Percentiles rank a stretch among this genome's conserved stretches.
Evolutionary conservation across 345 rosid species (phyloP).

Genomic region (Salix arbutifolia): DNA sequence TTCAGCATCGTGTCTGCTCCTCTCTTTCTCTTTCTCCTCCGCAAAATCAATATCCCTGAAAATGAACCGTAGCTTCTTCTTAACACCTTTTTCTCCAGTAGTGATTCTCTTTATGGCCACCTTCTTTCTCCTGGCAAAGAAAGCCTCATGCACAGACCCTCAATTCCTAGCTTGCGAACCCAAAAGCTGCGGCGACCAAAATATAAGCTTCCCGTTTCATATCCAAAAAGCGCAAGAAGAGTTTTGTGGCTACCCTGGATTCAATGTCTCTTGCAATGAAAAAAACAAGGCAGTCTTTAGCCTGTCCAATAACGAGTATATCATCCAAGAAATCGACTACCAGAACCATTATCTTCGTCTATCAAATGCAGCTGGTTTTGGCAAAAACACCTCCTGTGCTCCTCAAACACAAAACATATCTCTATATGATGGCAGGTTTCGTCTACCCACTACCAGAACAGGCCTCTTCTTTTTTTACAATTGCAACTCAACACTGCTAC

Average conservation of each 20-base stretch:
- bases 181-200: constrained; percentile 28
- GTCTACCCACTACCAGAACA: background rate
- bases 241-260: constrained; percentile 51
- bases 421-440: constrained; percentile 8
- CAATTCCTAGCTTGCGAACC: constrained; percentile 21
- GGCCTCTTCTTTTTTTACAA: constrained; percentile 17
- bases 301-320: constrained; percentile 15
- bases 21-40: background rate
- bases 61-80: constrained; percentile 7
- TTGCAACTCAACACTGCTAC: constrained; percentile 17
- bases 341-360: constrained; percentile 32
- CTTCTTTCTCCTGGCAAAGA: constrained; percentile 5
- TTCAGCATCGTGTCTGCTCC: background rate
- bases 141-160: constrained; percentile 9
- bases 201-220: constrained; percentile 37
- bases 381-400: background rate
- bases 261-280: constrained; percentile 28
- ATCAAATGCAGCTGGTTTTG: constrained; percentile 22
- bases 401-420: constrained; percentile 28
- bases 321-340: constrained; percentile 31
- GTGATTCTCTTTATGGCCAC: constrained; percentile 3
- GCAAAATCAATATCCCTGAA: background rate
- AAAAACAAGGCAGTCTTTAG: constrained; percentile 23
- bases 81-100: background rate
- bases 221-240: constrained; percentile 19